phyloP scores from a whole-genome alignment of 1,284 basidiomycete genomes.

The Cutaneotrichosporon cyanovorans region DNA sequence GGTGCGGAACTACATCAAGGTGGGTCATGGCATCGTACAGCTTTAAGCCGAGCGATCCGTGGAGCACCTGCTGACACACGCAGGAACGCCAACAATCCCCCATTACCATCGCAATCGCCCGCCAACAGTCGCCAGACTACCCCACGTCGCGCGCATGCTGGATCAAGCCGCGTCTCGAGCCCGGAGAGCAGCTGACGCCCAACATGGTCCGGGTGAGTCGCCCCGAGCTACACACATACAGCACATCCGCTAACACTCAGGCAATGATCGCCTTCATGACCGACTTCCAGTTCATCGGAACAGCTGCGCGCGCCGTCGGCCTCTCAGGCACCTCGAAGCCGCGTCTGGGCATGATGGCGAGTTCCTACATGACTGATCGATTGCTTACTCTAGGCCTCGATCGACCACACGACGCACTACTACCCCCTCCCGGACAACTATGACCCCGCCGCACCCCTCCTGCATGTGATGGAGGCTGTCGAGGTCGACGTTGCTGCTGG shows the following conservation, averaged over 20 bases:
- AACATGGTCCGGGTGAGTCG: constrained; percentile 66
- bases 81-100: constrained; percentile 55
- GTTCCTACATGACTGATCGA: constrained; percentile 23
- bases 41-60: not conserved
- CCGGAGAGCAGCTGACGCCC: constrained; percentile 53
- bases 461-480: constrained; percentile 69
- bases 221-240: not conserved
- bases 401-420: constrained; percentile 79
- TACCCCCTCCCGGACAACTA: constrained; percentile 65
- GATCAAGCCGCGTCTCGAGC: constrained; percentile 61
- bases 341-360: constrained; percentile 61
- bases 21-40: not conserved
- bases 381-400: constrained; percentile 49
- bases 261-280: constrained; percentile 81
- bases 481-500: constrained; percentile 56
- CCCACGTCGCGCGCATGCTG: constrained; percentile 60
- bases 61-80: not conserved
- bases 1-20: constrained; percentile 53
- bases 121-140: constrained; percentile 10
- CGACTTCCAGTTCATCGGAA: constrained; percentile 68
- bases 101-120: constrained; percentile 53
- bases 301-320: constrained; percentile 58
- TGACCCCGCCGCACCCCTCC: constrained; percentile 68
- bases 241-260: constrained; percentile 45
- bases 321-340: constrained; percentile 49